Conservation (phyloP, 2,329 filamentous ascomycete species). For the Claviceps sp. region DNA sequence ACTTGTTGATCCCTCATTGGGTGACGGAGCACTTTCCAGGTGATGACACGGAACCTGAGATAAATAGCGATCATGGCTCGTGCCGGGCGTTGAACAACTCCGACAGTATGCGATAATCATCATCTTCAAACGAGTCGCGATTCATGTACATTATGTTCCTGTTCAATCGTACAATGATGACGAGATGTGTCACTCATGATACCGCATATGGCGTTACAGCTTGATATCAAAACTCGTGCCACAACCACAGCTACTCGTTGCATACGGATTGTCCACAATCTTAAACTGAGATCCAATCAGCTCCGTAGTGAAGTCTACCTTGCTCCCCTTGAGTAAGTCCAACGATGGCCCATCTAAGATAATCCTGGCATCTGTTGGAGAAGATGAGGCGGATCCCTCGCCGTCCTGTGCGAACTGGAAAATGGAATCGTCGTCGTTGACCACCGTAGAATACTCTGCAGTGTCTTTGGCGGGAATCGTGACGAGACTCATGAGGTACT, state of each 20-base stretch:
- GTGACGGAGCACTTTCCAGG: no score
- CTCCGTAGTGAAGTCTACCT: slow-evolving; percentile 92
- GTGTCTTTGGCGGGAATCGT: slow-evolving; percentile 34
- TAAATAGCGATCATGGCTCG: no score
- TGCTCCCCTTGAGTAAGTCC: slow-evolving; percentile 82
- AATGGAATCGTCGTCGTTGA: slow-evolving; percentile 70
- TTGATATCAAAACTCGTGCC: slow-evolving; percentile 97
- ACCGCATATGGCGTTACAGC: slow-evolving; percentile 24
- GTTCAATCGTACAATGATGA: background rate
- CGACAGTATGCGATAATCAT: no score
- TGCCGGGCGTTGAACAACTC: no score
- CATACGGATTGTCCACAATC: slow-evolving; percentile 83
- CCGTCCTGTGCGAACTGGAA: slow-evolving; percentile 55
- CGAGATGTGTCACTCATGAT: background rate
- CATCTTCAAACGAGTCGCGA: no score
- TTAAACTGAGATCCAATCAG: slow-evolving; percentile 85
- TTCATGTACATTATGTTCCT: no score
- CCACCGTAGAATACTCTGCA: slow-evolving; percentile 19
- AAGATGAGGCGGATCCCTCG: slow-evolving; percentile 16
- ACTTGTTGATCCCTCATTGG: no score
- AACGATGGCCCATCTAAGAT: slow-evolving; percentile 80
- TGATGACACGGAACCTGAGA: no score
- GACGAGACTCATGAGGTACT: slow-evolving; percentile 86
- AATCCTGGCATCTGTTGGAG: slow-evolving; percentile 49
- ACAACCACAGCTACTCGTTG: slow-evolving; percentile 90